phyloP scores from a whole-genome alignment of 306 rosid species.

The Quillaja saponaria region DNA sequence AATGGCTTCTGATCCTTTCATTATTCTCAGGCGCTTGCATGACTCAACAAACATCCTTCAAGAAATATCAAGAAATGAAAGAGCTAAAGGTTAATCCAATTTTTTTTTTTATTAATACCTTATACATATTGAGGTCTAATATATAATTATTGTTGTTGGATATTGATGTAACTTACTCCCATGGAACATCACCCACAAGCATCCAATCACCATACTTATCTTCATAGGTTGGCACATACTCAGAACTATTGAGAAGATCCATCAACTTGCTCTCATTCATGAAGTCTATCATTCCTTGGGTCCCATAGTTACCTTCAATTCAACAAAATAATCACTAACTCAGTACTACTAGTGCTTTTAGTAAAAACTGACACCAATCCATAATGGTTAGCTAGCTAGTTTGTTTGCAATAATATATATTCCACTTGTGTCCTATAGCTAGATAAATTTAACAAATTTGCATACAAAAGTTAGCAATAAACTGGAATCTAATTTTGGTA shows the following conservation, averaged over 20 bases:
- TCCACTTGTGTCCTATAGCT: no score
- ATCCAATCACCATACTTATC: conserved; percentile 99
- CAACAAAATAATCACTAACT: conserved; percentile 1
- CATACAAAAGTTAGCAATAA: no score
- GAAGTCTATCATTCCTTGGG: conserved; percentile 99
- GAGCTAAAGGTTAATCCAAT: conserved; percentile 1
- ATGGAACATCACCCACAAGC: conserved; percentile 99
- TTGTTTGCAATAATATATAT: neutral
- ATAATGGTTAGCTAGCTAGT: neutral
- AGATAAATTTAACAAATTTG: no score
- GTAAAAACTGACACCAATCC: conserved; percentile 26
- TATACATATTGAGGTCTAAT: no score
- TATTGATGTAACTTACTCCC: conserved; percentile 70
- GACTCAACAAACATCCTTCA: conserved; percentile 94
- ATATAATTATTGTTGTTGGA: neutral
- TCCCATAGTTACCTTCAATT: conserved; percentile 77
- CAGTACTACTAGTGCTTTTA: neutral
- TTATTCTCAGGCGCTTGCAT: conserved; percentile 97
- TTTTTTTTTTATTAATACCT: no score
- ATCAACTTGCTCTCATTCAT: conserved; percentile 98
- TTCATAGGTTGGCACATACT: conserved; percentile 97
- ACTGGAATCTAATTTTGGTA: no score
- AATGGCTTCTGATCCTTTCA: conserved; percentile 99
- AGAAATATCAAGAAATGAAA: conserved; percentile 20
- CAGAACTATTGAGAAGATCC: conserved; percentile 98